Evolutionary conservation across 2,329 filamentous ascomycete species (phyloP), one percentile per base, ranked within the genome.

Genomic region (Colletotrichum abscissum): DNA sequence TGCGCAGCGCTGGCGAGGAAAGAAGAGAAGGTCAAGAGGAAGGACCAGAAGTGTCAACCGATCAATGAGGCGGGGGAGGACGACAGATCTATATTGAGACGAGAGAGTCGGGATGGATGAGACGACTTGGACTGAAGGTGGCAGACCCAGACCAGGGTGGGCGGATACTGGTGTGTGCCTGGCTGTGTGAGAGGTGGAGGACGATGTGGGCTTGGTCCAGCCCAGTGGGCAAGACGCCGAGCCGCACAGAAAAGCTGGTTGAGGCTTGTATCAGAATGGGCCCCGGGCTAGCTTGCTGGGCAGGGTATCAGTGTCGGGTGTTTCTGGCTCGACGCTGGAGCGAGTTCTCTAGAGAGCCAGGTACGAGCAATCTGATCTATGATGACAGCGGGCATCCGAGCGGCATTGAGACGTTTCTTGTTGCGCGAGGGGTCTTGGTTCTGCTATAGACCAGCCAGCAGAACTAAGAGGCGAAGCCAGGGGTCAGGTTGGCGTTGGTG

Each of bases 301-400:
- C 79, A 76, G 75, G 76, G 80, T 80, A 80, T 68, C 55, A 66
- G 58, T 66, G 49, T 86, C 80, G 81, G 80, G 82, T 79, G 83
- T 83, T 81, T 80, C 79, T 80, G 80, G 79, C 75, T 78, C 78
- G 80, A 79, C 79, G 78, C 78, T 81, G 80, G 81, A 78, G 77
- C 77, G 79, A 79, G 80, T 84, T 83, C 79, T 72, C 69, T 69
- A 54, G 85, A 84, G 79, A 85, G 85, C 86, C 86, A 88, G 75
- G 84, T 85, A 83, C 85, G 84, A 77, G 81, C 81, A 77, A 86
- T 87, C 82, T 82, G 85, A 84, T 88, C 85, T 87, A 87, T 86
- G 77, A 83, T 83, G 80, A 84, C 83, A 82, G 86, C 83, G 79
- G 84, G 88, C 88, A 90, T 89, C 82, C 85, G 87, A 84, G 83